Evolutionary conservation across 2,329 filamentous ascomycete species (phyloP), one percentile per base, ranked within the genome.

Genomic region (Acarospora socialis): DNA sequence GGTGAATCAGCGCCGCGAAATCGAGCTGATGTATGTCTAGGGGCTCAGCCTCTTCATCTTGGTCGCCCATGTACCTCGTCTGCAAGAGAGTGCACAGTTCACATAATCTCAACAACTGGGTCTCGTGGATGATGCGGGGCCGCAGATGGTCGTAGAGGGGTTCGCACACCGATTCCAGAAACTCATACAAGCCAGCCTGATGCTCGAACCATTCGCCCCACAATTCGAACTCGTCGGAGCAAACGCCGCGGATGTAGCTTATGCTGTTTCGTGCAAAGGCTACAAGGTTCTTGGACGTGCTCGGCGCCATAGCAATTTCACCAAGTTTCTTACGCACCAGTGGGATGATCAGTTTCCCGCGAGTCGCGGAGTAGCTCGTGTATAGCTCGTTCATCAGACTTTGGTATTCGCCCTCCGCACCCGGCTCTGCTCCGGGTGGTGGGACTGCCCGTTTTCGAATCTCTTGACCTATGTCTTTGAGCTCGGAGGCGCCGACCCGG

Each of bases 181-280:
- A 79, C 37, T 77, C 70, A 44, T 78, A 74, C 5, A 77, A 49
- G 2, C 67, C 70, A 16, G 62, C 66, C 36, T 76, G 68, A 3
- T 66, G 70, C 38, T 73, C 67, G 38, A 77, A 75, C 72, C 71
- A 76, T 47, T 76, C 69, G 4, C 61, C 61, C 72, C 73, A 79
- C 5, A 79, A 54, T 32, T 76, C 72, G 46, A 73, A 74, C 47
- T 79, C 74, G 41, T 79, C 74, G 33, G 74, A 55, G 41, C 73
- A 78, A 10, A 78, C 66, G 3, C 70, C 70, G 31, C 72, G 68
- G 33, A 76, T 65, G 43, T 76, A 78, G 47, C 70, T 69, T 36
- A 78, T 74, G 41, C 70, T 71, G 28, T 66, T 66, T 30, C 73
- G 63, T 10, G 74, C 70, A 52, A 78, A 78, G 0, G 67, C 56